Conservation (phyloP, 108 stramenopile species). For the Pseudonitzschia pungens region DNA sequence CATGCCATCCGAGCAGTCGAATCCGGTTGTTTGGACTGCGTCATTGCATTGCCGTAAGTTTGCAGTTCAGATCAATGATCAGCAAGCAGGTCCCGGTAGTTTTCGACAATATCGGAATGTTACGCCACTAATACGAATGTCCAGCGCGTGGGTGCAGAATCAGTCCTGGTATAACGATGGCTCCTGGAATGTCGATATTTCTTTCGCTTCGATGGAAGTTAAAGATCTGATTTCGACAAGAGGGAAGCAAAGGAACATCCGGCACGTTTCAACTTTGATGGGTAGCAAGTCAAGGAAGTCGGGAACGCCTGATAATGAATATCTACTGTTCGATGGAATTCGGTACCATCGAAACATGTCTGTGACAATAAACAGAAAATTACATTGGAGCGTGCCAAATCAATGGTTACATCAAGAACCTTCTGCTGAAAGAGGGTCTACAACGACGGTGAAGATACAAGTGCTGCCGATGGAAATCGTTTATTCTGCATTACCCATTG, state of each 20-base stretch:
- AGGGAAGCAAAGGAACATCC: background rate
- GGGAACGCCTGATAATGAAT: slow-evolving; percentile 16
- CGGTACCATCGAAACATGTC: slow-evolving; percentile 23
- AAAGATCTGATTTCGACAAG: slow-evolving; percentile 33
- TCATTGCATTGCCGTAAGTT: slow-evolving; percentile 41
- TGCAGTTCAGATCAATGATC: slow-evolving; percentile 53
- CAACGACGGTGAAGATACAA: slow-evolving; percentile 32
- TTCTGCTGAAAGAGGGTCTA: slow-evolving; percentile 30
- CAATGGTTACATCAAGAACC: background rate
- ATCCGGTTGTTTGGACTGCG: slow-evolving; percentile 33
- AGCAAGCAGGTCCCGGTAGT: slow-evolving; percentile 7
- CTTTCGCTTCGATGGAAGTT: slow-evolving; percentile 40
- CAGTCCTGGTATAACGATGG: slow-evolving; percentile 43
- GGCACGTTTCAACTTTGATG: slow-evolving; percentile 28
- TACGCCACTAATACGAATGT: slow-evolving; percentile 45
- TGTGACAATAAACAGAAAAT: slow-evolving; percentile 23
- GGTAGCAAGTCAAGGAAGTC: slow-evolving; percentile 11
- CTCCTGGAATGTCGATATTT: slow-evolving; percentile 41
- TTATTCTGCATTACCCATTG: slow-evolving; percentile 59
- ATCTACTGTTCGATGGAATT: slow-evolving; percentile 30
- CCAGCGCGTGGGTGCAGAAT: slow-evolving; percentile 39
- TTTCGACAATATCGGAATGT: background rate
- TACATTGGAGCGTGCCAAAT: slow-evolving; percentile 19
- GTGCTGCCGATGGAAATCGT: slow-evolving; percentile 64
- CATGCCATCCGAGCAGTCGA: background rate